A percentile compares a stretch with the other conserved stretches of the same genome.
Evolutionary conservation across 2,329 filamentous ascomycete species (phyloP).

Genomic region (Mariannaea elegans): DNA sequence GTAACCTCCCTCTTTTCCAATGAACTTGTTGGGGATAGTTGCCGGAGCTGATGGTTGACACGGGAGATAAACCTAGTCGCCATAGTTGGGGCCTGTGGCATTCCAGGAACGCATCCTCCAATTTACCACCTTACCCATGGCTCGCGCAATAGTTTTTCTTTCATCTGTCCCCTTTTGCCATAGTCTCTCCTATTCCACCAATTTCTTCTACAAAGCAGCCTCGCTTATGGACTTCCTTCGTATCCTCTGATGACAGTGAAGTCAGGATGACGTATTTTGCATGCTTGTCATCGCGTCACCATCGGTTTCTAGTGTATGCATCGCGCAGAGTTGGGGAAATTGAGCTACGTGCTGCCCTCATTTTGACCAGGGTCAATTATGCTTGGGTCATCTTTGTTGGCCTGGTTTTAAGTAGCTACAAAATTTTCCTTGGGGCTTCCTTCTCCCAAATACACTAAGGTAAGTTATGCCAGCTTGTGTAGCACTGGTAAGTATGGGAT

Average conservation of each 20-base stretch:
- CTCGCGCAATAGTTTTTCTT: conserved; percentile 15
- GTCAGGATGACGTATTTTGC: conserved; percentile 33
- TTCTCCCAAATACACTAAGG: no score
- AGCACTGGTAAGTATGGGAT: no score
- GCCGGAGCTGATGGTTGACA: conserved; percentile 2
- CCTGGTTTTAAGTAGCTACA: no score
- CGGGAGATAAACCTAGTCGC: not conserved
- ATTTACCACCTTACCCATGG: no score
- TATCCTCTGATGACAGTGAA: conserved; percentile 4
- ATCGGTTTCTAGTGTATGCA: conserved; percentile 34
- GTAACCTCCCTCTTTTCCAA: conserved; percentile 9
- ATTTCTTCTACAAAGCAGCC: not conserved
- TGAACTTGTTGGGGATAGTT: conserved; percentile 27
- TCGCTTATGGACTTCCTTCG: not conserved
- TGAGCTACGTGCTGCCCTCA: conserved; percentile 15
- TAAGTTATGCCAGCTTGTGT: no score
- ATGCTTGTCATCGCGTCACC: conserved; percentile 16
- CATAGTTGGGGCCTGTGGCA: not conserved
- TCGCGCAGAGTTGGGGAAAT: conserved; percentile 25
- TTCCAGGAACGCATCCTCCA: not conserved
- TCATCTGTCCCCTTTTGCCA: not conserved
- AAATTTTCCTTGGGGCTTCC: no score
- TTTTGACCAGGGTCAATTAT: not conserved
- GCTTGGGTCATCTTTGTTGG: not conserved
- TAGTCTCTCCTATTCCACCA: not conserved